phyloP scores from a whole-genome alignment of 495 filamentous ascomycete species.

The Aspergillus campestris region DNA sequence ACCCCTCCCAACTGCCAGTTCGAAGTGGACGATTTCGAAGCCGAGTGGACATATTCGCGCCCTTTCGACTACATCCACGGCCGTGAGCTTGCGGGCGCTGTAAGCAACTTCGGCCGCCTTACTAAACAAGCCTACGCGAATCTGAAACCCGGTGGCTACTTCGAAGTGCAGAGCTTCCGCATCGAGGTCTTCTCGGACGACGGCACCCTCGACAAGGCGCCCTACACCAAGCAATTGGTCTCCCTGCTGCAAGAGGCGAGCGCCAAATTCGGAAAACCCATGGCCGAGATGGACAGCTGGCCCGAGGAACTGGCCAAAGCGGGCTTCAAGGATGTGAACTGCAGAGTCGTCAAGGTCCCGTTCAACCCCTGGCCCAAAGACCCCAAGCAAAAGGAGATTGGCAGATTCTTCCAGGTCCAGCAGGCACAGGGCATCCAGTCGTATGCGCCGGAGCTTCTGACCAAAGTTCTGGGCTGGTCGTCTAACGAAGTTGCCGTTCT shows the following conservation, averaged over 20 bases:
- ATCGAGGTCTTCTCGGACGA: constrained; percentile 43
- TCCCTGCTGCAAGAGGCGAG: constrained; percentile 40
- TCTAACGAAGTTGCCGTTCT: constrained; percentile 10
- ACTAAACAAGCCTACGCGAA: constrained; percentile 20
- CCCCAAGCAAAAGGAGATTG: constrained; percentile 54
- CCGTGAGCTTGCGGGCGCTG: constrained; percentile 36
- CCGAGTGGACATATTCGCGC: constrained; percentile 33
- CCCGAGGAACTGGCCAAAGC: constrained; percentile 28
- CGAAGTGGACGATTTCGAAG: constrained; percentile 52
- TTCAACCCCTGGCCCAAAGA: constrained; percentile 60
- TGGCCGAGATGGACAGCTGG: constrained; percentile 34
- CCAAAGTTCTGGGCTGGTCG: constrained; percentile 41
- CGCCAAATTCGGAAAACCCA: constrained; percentile 34
- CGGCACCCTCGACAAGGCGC: constrained; percentile 36
- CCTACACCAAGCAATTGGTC: constrained; percentile 42
- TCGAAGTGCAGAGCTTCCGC: constrained; percentile 51
- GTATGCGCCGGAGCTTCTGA: constrained; percentile 48
- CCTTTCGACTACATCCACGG: constrained; percentile 48
- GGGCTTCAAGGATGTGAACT: constrained; percentile 51
- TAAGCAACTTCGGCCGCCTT: constrained; percentile 30
- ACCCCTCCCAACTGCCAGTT: constrained; percentile 53
- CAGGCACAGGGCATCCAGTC: constrained; percentile 49
- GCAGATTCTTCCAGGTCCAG: constrained; percentile 49
- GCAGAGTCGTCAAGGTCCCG: constrained; percentile 50
- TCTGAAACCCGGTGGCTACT: constrained; percentile 56